Base-by-base conservation (phyloP, 345 rosid genomes). In the Euphorbia pulcherrima region DNA sequence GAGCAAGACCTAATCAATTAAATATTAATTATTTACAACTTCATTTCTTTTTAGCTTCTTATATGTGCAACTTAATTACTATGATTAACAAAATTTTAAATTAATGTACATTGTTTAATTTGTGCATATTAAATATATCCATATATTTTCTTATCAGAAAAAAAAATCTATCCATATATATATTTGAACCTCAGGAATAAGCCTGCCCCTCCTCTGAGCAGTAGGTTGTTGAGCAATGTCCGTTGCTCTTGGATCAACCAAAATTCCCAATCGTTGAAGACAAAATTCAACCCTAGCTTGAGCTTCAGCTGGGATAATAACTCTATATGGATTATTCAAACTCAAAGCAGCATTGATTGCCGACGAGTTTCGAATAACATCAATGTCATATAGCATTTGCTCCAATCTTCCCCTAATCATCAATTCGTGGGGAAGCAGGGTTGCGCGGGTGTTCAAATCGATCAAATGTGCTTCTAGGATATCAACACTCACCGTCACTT, bases 111-210 rank as follows among this genome's bases (percentile, higher is more conserved):
- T 33, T 33, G 37, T 33, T 33, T n/a, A n/a, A n/a, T n/a, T 33
- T 33, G 7, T 33, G 37, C 37, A 33, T 33, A 33, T 33, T 2
- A 2, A 33, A 7, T 33, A 2, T 33, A 33, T 33, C 37, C 37
- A 33, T 7, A 33, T 33, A 2, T 33, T n/a, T n/a, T n/a, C n/a
- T n/a, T n/a, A n/a, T n/a, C n/a, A n/a, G n/a, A n/a, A n/a, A n/a
- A 33, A 33, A 33, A 2, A 33, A 7, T 33, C 7, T 33, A 33
- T 33, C 37, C 37, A 33, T 7, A 33, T 33, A 2, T 33, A 68
- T 7, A 29, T 71, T n/a, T n/a, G n/a, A n/a, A 80, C 84, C 75
- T 74, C 72, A 53, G 62, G n/a, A 10, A 54, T 10, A 30, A 62
- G 30, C 40, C 74, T 70, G 23, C 53, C 30, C 60, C 66, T 76